These are phyloP conservation scores for Lactuca sativa DNA, from an alignment of 129 eudicot species.

Conservation along the genomic window DNA sequence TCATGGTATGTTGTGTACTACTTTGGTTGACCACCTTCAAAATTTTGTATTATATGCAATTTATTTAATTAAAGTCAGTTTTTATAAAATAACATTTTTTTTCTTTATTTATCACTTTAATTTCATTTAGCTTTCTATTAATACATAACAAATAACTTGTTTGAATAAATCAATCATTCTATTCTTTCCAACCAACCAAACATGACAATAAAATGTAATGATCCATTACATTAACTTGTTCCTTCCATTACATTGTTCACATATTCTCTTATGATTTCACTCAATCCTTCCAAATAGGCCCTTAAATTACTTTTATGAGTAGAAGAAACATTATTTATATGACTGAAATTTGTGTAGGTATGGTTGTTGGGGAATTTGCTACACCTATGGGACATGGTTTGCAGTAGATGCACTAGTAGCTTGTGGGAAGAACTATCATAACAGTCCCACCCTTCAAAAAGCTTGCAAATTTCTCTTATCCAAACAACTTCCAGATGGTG, in stretches of 20 bases:
- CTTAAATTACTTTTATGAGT: background rate
- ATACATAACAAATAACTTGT: too few relatives aligned
- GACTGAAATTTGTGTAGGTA: constrained; percentile 39
- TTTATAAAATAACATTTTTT: background rate
- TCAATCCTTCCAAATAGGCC: too few relatives aligned
- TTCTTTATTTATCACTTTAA: background rate
- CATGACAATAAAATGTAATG: too few relatives aligned
- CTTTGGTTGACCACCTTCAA: background rate
- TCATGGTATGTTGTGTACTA: constrained; percentile 48
- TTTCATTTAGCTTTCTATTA: too few relatives aligned
- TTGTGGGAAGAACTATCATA: constrained; percentile 46
- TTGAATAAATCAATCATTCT: too few relatives aligned
- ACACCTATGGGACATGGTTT: constrained; percentile 76
- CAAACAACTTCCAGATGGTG: constrained; percentile 66
- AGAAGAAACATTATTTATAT: background rate
- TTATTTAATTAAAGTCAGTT: too few relatives aligned
- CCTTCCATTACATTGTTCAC: too few relatives aligned
- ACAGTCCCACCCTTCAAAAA: constrained; percentile 40
- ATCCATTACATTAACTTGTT: too few relatives aligned
- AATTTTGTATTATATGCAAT: too few relatives aligned
- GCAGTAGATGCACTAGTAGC: constrained; percentile 53
- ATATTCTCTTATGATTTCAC: too few relatives aligned
- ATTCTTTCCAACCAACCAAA: too few relatives aligned
- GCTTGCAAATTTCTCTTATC: constrained; percentile 61
- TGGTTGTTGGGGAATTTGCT: constrained; percentile 82